A percentile compares a stretch with the other conserved stretches of the same genome.
Conservation (phyloP, 495 filamentous ascomycete genomes). For the Podospora appendiculata region DNA sequence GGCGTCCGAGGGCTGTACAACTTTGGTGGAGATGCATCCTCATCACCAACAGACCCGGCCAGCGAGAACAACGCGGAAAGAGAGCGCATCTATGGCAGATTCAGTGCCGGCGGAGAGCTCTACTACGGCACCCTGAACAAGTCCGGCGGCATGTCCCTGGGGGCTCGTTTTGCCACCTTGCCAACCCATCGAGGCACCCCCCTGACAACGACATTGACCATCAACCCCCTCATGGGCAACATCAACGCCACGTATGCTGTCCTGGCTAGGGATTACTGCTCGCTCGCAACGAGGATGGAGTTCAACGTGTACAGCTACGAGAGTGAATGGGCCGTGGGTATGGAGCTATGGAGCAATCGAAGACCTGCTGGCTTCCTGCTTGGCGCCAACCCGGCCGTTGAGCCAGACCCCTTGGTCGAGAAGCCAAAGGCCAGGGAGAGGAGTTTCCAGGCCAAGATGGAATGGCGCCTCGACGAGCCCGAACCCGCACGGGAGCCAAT, state of each 20-base stretch:
- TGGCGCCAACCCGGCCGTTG: constrained; percentile 19
- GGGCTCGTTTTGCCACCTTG: constrained; percentile 81
- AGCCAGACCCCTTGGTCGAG: constrained; percentile 14
- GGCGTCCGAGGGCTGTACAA: constrained; percentile 89
- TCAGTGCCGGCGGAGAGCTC: constrained; percentile 81
- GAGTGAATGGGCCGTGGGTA: constrained; percentile 82
- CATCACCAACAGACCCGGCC: constrained; percentile 15
- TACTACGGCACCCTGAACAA: constrained; percentile 94
- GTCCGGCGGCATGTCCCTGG: constrained; percentile 68
- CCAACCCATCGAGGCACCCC: constrained; percentile 80
- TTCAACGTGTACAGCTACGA: constrained; percentile 99
- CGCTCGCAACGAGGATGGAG: constrained; percentile 82
- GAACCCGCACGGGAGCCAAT: constrained; percentile 7
- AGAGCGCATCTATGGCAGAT: constrained; percentile 54
- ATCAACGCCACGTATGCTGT: constrained; percentile 86
- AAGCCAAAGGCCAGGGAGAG: constrained; percentile 28
- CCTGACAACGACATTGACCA: constrained; percentile 81
- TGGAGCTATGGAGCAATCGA: constrained; percentile 73
- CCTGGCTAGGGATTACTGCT: constrained; percentile 68
- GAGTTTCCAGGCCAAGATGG: constrained; percentile 48
- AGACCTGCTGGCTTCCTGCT: constrained; percentile 33
- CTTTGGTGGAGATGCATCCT: constrained; percentile 73
- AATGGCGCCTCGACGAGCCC: constrained; percentile 43
- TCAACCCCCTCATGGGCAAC: constrained; percentile 90
- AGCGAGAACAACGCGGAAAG: constrained; percentile 19